Evolutionary conservation across 441 rosid species (phyloP).

Genomic region (Populus hybrid): DNA sequence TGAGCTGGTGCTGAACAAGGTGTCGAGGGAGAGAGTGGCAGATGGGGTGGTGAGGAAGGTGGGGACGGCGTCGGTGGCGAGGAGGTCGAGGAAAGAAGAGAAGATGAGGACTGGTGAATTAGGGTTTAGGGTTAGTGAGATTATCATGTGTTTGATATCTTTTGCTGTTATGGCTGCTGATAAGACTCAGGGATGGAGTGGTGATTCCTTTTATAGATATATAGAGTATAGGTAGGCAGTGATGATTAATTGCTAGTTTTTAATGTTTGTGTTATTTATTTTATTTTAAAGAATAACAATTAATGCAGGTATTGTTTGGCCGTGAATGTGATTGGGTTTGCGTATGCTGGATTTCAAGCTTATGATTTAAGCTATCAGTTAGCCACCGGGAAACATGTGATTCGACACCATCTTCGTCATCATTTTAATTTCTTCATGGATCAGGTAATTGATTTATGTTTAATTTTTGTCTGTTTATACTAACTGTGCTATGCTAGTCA

Average conservation of each 20-base stretch:
- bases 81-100: constrained; percentile 37
- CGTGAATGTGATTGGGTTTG: constrained; percentile 75
- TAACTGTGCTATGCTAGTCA: background rate
- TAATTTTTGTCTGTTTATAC: background rate
- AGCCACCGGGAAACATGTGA: constrained; percentile 46
- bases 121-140: constrained; percentile 65
- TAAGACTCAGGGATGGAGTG: constrained; percentile 95
- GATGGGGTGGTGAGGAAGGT: constrained; percentile 29
- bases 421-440: constrained; percentile 78
- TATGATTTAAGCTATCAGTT: constrained; percentile 55
- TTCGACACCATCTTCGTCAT: constrained; percentile 43
- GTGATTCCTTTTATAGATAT: constrained; percentile 94
- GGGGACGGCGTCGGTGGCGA: constrained; percentile 22
- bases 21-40: constrained; percentile 31
- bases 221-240: constrained; percentile 71
- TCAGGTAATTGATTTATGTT: constrained; percentile 54
- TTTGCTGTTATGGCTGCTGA: constrained; percentile 95
- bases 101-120: constrained; percentile 40
- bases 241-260: background rate
- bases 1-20: constrained; percentile 33
- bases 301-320: constrained; percentile 74
- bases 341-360: constrained; percentile 74
- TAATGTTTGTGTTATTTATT: background rate
- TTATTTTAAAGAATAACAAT: too few relatives aligned
- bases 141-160: constrained; percentile 77